phyloP scores from a whole-genome alignment of 345 rosid genomes.

The Anastatica hierochuntica region DNA sequence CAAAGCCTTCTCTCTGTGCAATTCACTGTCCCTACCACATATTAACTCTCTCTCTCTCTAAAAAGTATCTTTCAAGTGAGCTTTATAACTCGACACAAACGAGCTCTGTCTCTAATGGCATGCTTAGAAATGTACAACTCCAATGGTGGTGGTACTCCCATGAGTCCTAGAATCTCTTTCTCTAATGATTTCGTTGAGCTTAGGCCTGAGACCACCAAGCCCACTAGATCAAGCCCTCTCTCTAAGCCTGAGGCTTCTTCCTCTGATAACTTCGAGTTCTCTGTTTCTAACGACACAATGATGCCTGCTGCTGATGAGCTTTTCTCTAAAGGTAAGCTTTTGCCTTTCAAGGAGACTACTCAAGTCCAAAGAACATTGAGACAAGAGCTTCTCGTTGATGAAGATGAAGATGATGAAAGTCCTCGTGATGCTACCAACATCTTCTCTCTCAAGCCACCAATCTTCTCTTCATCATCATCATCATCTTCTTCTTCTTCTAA shows the following conservation, averaged over 20 bases:
- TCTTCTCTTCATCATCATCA: slow-evolving; percentile 28
- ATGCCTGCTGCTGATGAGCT: slow-evolving; percentile 98
- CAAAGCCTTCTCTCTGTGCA: slow-evolving; percentile 36
- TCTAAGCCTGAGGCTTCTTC: slow-evolving; percentile 16
- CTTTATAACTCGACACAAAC: slow-evolving; percentile 13
- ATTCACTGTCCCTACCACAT: slow-evolving; percentile 33
- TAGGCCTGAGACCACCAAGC: slow-evolving; percentile 39
- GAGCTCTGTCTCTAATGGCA: slow-evolving; percentile 46
- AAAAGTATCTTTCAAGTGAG: not conserved
- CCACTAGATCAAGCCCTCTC: slow-evolving; percentile 24
- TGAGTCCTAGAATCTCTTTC: slow-evolving; percentile 89
- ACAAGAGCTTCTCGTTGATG: slow-evolving; percentile 75
- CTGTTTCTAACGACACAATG: slow-evolving; percentile 67
- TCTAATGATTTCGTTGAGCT: slow-evolving; percentile 72
- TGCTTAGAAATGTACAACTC: slow-evolving; percentile 79
- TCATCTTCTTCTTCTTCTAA: slow-evolving; percentile 30
- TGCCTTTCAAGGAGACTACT: slow-evolving; percentile 62
- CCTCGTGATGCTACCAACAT: slow-evolving; percentile 30
- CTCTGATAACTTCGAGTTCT: slow-evolving; percentile 87
- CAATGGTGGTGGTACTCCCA: slow-evolving; percentile 33
- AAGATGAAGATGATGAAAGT: slow-evolving; percentile 32
- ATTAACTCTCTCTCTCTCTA: not conserved
- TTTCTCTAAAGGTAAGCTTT: slow-evolving; percentile 74
- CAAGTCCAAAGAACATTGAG: slow-evolving; percentile 71
- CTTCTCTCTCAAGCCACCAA: slow-evolving; percentile 42